Percentiles rank a stretch among this genome's conserved stretches.
Conservation (phyloP, 805 yeast genomes). For the Candida pseudofarinosa region DNA sequence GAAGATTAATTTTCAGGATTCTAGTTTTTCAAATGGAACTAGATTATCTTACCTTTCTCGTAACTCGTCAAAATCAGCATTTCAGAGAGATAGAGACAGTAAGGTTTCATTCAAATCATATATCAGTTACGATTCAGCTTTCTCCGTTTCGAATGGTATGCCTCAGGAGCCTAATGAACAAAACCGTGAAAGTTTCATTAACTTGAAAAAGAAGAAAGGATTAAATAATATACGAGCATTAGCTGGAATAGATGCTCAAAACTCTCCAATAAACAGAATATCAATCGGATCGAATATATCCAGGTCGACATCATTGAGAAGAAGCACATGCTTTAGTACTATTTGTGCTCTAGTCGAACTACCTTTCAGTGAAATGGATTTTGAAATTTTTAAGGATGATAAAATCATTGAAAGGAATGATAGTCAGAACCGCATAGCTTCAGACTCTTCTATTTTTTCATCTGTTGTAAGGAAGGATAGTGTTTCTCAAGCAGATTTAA, state of each 20-base stretch:
- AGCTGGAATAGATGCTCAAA: constrained; percentile 11
- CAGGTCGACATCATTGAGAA: constrained; percentile 21
- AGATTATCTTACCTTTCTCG: constrained; percentile 21
- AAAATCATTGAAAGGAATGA: not conserved
- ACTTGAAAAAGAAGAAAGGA: constrained; percentile 48
- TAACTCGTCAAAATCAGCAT: constrained; percentile 29
- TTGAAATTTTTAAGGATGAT: not conserved
- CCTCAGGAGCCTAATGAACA: constrained; percentile 49
- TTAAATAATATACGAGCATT: constrained; percentile 43
- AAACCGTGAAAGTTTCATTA: constrained; percentile 42
- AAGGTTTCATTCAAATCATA: constrained; percentile 47
- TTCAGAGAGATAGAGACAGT: constrained; percentile 14
- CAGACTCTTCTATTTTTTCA: constrained; percentile 35
- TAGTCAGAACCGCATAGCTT: not conserved
- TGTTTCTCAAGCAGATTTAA: constrained; percentile 9
- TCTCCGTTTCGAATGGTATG: constrained; percentile 31
- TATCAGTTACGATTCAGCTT: constrained; percentile 56
- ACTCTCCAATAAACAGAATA: constrained; percentile 1
- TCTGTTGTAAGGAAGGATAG: constrained; percentile 16
- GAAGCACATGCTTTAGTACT: constrained; percentile 33
- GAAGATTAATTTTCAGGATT: constrained; percentile 24
- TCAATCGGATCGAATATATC: constrained; percentile 17
- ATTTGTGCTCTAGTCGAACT: constrained; percentile 37
- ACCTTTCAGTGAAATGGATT: constrained; percentile 27
- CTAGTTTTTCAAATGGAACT: constrained; percentile 8